phyloP scores from a whole-genome alignment of 192 early-diverging fungal species.

The Lobulomyces angularis region DNA sequence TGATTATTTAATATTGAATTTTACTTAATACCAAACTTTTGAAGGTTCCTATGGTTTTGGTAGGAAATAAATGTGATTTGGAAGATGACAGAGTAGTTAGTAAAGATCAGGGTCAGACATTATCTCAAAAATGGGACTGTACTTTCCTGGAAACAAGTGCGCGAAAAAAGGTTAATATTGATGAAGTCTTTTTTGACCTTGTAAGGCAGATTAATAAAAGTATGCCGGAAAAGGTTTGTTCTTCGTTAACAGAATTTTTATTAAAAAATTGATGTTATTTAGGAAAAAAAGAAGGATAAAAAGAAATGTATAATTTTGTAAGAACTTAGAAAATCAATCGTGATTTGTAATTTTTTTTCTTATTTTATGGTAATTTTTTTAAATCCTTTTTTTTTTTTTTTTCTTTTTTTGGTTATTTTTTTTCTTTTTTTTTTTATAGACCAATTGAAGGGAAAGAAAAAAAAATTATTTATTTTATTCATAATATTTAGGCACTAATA shows the following conservation, averaged over 20 bases:
- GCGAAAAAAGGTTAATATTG: slow-evolving; percentile 72
- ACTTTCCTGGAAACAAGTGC: slow-evolving; percentile 84
- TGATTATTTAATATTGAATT: neutral
- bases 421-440: too few relatives aligned
- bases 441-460: too few relatives aligned
- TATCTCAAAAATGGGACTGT: slow-evolving; percentile 55
- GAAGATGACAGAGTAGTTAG: slow-evolving; percentile 48
- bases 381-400: too few relatives aligned
- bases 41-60: slow-evolving; percentile 50
- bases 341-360: too few relatives aligned
- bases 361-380: too few relatives aligned
- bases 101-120: slow-evolving; percentile 48
- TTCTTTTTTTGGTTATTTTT: too few relatives aligned
- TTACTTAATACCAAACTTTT: slow-evolving; percentile 2
- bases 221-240: slow-evolving; percentile 57
- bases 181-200: slow-evolving; percentile 84
- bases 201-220: slow-evolving; percentile 80
- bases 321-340: too few relatives aligned
- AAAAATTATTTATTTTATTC: too few relatives aligned
- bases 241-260: too few relatives aligned
- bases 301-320: slow-evolving; percentile 23
- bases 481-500: too few relatives aligned
- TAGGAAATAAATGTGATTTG: slow-evolving; percentile 54
- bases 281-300: slow-evolving; percentile 27
- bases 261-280: neutral